Percentiles rank a stretch among this genome's conserved stretches.
Conservation (phyloP, 2,329 filamentous ascomycete species). For the Penicillium italicum region DNA sequence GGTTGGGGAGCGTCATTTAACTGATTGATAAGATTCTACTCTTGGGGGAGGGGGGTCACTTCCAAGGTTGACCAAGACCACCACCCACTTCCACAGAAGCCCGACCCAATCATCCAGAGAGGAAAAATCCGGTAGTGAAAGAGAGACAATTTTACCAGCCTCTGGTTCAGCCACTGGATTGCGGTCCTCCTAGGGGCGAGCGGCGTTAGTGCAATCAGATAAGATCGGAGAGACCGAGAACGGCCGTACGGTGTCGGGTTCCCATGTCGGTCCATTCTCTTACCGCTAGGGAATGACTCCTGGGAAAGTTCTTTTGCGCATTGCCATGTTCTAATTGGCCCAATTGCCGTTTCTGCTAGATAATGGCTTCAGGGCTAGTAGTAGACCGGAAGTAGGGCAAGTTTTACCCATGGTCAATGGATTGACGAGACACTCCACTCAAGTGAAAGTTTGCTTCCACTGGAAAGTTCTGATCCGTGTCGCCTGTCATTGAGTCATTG, state of each 20-base stretch:
- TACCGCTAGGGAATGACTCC: constrained; percentile 10
- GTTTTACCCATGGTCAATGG: constrained; percentile 13
- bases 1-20: constrained; percentile 9
- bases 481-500: constrained; percentile 1
- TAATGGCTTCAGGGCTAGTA: constrained; percentile 12
- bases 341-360: constrained; percentile 18
- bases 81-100: neutral
- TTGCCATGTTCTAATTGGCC: constrained; percentile 12
- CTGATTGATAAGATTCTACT: constrained; percentile 27
- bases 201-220: constrained; percentile 25
- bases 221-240: constrained; percentile 21
- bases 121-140: neutral
- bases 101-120: constrained; percentile 1
- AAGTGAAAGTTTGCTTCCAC: constrained; percentile 6
- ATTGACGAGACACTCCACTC: constrained; percentile 13
- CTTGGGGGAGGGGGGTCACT: neutral
- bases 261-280: constrained; percentile 19
- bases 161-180: constrained; percentile 11
- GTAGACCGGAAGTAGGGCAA: constrained; percentile 7
- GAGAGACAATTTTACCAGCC: neutral
- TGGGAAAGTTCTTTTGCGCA: constrained; percentile 9
- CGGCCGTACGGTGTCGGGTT: constrained; percentile 6
- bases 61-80: constrained; percentile 6
- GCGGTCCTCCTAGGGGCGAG: constrained; percentile 1
- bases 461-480: neutral